Evolutionary conservation across 495 filamentous ascomycete species (phyloP).

Genomic region (Penicillium turbatum): DNA sequence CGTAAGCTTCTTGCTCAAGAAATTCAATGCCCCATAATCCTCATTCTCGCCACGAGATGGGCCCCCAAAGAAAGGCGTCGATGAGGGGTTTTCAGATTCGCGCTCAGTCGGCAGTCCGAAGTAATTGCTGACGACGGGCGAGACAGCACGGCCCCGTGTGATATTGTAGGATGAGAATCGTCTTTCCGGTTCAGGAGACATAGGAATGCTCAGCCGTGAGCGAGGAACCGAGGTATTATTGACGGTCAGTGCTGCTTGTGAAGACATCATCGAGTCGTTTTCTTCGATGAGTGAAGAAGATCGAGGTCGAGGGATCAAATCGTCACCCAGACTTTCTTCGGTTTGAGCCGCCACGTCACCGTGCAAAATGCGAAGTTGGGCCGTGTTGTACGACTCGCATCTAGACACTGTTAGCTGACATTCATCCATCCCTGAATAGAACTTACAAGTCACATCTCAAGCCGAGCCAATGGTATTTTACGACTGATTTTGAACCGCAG

Average conservation of each 20-base stretch:
- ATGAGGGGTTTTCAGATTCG: conserved; percentile 30
- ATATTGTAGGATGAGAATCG: conserved; percentile 37
- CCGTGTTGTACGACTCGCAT: conserved; percentile 82
- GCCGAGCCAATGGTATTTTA: conserved; percentile 91
- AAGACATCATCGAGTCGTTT: conserved; percentile 22
- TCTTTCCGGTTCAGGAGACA: conserved; percentile 22
- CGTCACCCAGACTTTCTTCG: conserved; percentile 21
- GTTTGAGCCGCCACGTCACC: conserved; percentile 28
- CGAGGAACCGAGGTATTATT: conserved; percentile 31
- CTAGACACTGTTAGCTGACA: conserved; percentile 28
- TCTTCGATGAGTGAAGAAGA: conserved; percentile 27
- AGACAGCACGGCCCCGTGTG: conserved; percentile 38
- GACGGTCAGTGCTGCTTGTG: conserved; percentile 29
- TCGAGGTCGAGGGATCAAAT: conserved; percentile 21
- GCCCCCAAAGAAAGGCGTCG: conserved; percentile 37
- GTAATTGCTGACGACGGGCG: conserved; percentile 41
- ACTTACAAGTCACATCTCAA: conserved; percentile 75
- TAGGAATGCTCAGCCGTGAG: conserved; percentile 25
- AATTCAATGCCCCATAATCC: conserved; percentile 55
- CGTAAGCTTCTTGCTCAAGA: conserved; percentile 50
- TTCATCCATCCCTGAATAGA: background rate
- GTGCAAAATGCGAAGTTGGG: conserved; percentile 61
- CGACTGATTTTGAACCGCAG: conserved; percentile 78
- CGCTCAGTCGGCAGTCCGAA: conserved; percentile 42
- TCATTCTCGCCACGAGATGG: conserved; percentile 34